Base-by-base conservation (phyloP, 768 basidiomycete species). In the Boletus vinaceobasis region DNA sequence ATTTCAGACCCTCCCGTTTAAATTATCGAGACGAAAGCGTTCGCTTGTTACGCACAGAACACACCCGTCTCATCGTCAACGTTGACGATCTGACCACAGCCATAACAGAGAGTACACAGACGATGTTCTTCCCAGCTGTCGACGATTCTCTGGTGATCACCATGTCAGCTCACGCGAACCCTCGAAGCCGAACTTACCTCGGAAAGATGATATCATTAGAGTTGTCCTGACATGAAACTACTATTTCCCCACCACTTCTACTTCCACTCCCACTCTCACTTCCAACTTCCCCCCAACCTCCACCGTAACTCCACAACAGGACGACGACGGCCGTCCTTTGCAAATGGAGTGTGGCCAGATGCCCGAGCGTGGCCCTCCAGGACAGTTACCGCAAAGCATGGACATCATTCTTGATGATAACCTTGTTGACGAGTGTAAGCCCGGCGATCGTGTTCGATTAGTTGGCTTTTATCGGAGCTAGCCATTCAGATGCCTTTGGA, bases 281-380 rank as follows among this genome's bases (percentile, higher is more conserved):
- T 89, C 92, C 31, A 90, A 88, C 61, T 81, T 86, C 15, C 90
- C 92, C 17, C 93, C 93, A 4, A 92, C 90, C 0, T 83, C 90
- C 26, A 84, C 90, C 9, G 78, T 97, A 36, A 88, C 91, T 21
- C 97, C 97, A 5, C 88, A 93, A 71, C 86, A 86, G 43, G 94
- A 98, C 70, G 94, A 94, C 39, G 88, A 96, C 50, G 95, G 93
- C 2, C 83, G 85, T 65, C 77, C 83, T 21, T 76, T 99, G 45
- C 84, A 93, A 71, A 97, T 87, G 61, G 97, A 99, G 74, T 98
- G 85, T 66, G 97, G 97, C 5, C 77, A 87, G 68, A 98, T 99
- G 96, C 97, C 97, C 3, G 97, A 99, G 74, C 86, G 97, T 23
- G 95, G 97, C 14, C 97, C 97, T 26, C 90, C 97, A 42, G 97